A percentile compares a stretch with the other conserved stretches of the same genome.
Evolutionary conservation across 768 basidiomycete species (phyloP).

Genomic region (Amylocystis lapponica): DNA sequence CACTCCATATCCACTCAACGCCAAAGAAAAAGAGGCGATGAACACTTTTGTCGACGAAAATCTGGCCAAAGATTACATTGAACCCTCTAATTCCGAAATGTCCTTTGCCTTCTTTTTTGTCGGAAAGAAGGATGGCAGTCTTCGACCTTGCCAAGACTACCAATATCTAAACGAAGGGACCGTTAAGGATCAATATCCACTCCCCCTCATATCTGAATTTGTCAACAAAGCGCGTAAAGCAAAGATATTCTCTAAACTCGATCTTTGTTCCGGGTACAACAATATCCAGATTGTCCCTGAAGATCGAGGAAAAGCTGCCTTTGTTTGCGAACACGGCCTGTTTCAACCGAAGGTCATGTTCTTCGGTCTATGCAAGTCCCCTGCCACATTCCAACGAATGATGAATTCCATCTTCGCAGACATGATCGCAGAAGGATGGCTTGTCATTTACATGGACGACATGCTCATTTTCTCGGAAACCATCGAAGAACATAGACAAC

Average conservation of each 20-base stretch:
- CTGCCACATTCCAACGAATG: constrained; percentile 12
- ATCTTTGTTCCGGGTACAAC: constrained; percentile 25
- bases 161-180: constrained; percentile 5
- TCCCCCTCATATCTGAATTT: constrained; percentile 28
- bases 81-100: constrained; percentile 15
- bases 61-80: constrained; percentile 13
- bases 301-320: constrained; percentile 37
- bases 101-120: constrained; percentile 24
- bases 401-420: constrained; percentile 10
- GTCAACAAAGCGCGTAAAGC: constrained; percentile 17
- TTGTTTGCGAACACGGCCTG: constrained; percentile 29
- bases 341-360: constrained; percentile 32
- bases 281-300: constrained; percentile 33
- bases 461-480: constrained; percentile 16
- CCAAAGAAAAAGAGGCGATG: constrained; percentile 3
- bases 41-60: constrained; percentile 15
- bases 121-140: constrained; percentile 23
- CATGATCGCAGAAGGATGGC: constrained; percentile 10
- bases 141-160: constrained; percentile 7
- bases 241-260: constrained; percentile 25
- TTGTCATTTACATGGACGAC: constrained; percentile 20
- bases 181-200: constrained; percentile 26
- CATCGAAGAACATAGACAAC: constrained; percentile 12
- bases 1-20: constrained; percentile 9
- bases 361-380: constrained; percentile 21